phyloP scores from a whole-genome alignment of 768 basidiomycete species.

The Suillus discolor region DNA sequence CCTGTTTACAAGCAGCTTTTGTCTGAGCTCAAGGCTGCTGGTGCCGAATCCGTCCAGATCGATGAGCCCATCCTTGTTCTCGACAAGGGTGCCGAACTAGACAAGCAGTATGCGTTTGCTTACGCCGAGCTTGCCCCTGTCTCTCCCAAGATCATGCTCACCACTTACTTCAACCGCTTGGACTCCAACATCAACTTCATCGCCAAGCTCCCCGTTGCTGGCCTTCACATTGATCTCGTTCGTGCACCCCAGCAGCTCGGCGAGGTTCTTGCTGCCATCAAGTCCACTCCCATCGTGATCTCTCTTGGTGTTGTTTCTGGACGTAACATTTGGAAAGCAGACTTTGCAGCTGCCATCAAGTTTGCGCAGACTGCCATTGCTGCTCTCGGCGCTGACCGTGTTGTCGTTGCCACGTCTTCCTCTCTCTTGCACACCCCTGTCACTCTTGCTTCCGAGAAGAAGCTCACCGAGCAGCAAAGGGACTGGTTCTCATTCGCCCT shows the following conservation, averaged over 20 bases:
- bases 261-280: conserved; percentile 78
- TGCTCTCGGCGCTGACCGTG: conserved; percentile 81
- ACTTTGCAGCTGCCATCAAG: conserved; percentile 82
- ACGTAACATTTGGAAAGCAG: conserved; percentile 99
- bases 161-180: conserved; percentile 97
- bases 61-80: conserved; percentile 97
- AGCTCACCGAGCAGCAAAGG: conserved; percentile 85
- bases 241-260: conserved; percentile 92
- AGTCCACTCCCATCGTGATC: conserved; percentile 76
- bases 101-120: conserved; percentile 76
- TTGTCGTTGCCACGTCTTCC: conserved; percentile 94
- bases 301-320: conserved; percentile 97
- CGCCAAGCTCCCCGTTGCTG: conserved; percentile 89
- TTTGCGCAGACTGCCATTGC: conserved; percentile 83
- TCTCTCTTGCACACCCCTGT: conserved; percentile 99
- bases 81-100: conserved; percentile 76
- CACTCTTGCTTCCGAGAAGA: conserved; percentile 89
- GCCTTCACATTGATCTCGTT: conserved; percentile 95
- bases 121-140: conserved; percentile 82
- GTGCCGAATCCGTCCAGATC: conserved; percentile 93
- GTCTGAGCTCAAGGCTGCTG: conserved; percentile 87
- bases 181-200: conserved; percentile 88
- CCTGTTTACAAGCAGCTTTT: conserved; percentile 92
- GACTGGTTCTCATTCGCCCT: conserved; percentile 99
- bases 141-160: conserved; percentile 89